Conservation (phyloP, 2,329 filamentous ascomycete genomes). For the Neodidymelliopsis sp. region DNA sequence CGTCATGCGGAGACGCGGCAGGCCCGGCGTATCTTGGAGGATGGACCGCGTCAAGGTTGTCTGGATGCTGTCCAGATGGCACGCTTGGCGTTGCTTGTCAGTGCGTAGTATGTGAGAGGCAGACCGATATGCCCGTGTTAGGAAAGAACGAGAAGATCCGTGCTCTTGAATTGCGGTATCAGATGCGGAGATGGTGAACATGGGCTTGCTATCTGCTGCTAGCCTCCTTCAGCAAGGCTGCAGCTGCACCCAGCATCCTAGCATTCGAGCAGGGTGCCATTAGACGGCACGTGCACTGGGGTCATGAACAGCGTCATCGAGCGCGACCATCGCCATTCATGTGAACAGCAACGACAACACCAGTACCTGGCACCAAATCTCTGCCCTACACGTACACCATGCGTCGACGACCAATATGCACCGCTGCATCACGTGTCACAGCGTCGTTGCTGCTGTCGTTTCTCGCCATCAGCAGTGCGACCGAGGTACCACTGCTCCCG, state of each 20-base stretch:
- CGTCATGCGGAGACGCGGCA: constrained; percentile 44
- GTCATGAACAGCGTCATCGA: constrained; percentile 19
- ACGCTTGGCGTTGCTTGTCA: no score
- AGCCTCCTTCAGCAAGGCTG: constrained; percentile 14
- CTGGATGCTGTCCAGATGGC: background rate
- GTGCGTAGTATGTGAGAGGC: no score
- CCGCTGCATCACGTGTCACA: constrained; percentile 69
- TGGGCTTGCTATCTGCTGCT: constrained; percentile 14
- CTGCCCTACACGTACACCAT: constrained; percentile 26
- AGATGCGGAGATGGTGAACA: constrained; percentile 15
- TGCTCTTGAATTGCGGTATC: constrained; percentile 15
- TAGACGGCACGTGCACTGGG: constrained; percentile 8
- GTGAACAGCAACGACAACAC: constrained; percentile 5
- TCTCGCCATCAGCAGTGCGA: constrained; percentile 63
- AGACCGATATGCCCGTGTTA: constrained; percentile 5
- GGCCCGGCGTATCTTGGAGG: constrained; percentile 18
- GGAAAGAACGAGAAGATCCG: constrained; percentile 9
- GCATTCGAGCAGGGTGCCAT: background rate
- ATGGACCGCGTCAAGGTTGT: background rate
- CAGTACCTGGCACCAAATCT: background rate
- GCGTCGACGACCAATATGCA: constrained; percentile 44
- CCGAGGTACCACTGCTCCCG: constrained; percentile 39
- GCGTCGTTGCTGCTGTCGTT: constrained; percentile 70
- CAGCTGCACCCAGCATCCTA: constrained; percentile 12
- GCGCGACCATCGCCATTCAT: background rate